Conservation (phyloP, 2,329 filamentous ascomycete species). For the Neobulgaria alba region DNA sequence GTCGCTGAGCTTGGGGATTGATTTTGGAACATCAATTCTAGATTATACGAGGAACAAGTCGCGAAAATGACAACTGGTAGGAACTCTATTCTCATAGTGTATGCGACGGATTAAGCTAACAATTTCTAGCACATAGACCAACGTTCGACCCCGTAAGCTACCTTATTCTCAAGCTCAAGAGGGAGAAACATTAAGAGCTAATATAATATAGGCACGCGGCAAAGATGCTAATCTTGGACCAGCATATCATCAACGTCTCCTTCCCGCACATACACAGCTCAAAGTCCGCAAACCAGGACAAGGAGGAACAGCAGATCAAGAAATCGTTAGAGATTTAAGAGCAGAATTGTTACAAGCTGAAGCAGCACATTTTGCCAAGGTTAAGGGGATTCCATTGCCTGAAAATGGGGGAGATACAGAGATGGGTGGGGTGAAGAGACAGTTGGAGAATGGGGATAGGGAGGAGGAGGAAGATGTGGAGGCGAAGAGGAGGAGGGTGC, state of each 20-base stretch:
- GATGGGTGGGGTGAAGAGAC: conserved; percentile 54
- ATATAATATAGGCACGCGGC: conserved; percentile 61
- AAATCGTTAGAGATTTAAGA: conserved; percentile 64
- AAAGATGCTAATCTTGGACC: conserved; percentile 91
- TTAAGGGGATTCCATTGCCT: conserved; percentile 51
- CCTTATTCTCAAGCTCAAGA: not conserved
- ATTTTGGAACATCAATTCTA: too few species aligned
- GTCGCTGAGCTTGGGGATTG: too few species aligned
- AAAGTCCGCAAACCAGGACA: conserved; percentile 87
- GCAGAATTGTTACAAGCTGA: conserved; percentile 87
- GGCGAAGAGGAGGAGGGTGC: conserved; percentile 73
- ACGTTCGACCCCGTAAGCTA: conserved; percentile 89
- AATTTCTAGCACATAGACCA: conserved; percentile 60
- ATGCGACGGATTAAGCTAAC: conserved; percentile 9
- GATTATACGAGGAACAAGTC: too few species aligned
- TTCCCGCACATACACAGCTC: conserved; percentile 86
- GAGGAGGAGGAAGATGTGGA: conserved; percentile 52
- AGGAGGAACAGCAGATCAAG: conserved; percentile 67
- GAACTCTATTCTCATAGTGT: not conserved
- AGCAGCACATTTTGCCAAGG: conserved; percentile 78
- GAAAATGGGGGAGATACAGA: conserved; percentile 27
- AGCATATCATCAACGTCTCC: conserved; percentile 90
- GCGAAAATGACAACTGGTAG: not conserved
- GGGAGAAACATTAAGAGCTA: conserved; percentile 4
- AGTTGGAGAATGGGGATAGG: conserved; percentile 48